Percentiles rank a stretch among this genome's conserved stretches.
Evolutionary conservation across 1,284 basidiomycete species (phyloP).

Genomic region (Cyathus pygmaeus): DNA sequence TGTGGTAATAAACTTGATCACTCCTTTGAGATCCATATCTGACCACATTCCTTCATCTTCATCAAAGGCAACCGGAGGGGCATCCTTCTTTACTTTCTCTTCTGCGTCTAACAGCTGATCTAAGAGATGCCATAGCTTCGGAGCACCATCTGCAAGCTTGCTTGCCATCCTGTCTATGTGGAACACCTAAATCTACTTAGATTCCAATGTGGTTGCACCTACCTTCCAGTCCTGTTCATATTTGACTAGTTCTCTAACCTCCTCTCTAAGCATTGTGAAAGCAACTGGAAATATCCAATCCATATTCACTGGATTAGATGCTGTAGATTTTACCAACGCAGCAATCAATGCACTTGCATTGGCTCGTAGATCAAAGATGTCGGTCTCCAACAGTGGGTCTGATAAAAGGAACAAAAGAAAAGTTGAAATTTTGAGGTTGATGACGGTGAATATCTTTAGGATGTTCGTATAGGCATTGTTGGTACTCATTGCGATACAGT

Average conservation of each 20-base stretch:
- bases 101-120: background rate
- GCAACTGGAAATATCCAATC: background rate
- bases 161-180: background rate
- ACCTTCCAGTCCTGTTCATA: background rate
- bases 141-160: background rate
- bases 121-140: background rate
- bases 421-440: background rate
- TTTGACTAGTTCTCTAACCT: background rate
- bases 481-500: background rate
- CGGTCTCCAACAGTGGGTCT: background rate
- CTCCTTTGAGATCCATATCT: background rate
- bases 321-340: background rate
- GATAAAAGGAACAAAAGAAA: background rate
- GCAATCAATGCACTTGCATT: background rate
- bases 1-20: background rate
- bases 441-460: background rate
- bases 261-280: background rate
- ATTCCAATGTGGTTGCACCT: background rate
- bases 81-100: background rate
- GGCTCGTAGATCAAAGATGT: background rate
- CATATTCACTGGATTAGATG: background rate
- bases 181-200: background rate
- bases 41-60: background rate
- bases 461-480: background rate
- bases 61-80: background rate